Percentiles rank a stretch among this genome's conserved stretches.
Evolutionary conservation across 1,284 basidiomycete species (phyloP).

Genomic region (Cryptococcus sp.): DNA sequence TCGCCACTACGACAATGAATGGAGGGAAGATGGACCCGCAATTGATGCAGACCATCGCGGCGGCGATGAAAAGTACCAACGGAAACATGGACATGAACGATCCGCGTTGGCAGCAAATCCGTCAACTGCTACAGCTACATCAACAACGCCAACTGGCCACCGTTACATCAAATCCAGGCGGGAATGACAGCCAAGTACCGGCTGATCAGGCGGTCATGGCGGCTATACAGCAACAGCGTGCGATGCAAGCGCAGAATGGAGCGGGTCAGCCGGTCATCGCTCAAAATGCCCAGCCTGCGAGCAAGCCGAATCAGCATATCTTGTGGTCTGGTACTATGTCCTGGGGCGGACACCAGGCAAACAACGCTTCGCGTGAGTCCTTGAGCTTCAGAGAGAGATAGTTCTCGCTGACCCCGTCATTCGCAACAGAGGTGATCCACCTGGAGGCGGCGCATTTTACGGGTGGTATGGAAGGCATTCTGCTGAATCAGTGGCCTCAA

Average conservation of each 20-base stretch:
- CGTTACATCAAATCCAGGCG: background rate
- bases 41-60: constrained; percentile 20
- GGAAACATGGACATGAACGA: constrained; percentile 20
- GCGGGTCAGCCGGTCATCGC: background rate
- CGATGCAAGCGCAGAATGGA: constrained; percentile 14
- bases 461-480: constrained; percentile 5
- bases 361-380: background rate
- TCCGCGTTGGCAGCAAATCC: constrained; percentile 25
- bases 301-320: background rate
- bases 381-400: background rate
- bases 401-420: background rate
- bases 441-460: constrained; percentile 12
- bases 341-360: constrained; percentile 7
- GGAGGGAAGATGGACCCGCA: constrained; percentile 17
- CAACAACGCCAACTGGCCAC: constrained; percentile 8
- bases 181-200: background rate
- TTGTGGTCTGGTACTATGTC: constrained; percentile 19
- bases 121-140: constrained; percentile 22
- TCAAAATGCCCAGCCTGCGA: background rate
- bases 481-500: constrained; percentile 17
- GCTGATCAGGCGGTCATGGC: constrained; percentile 22
- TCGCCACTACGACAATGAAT: background rate
- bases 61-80: constrained; percentile 13
- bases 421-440: constrained; percentile 3
- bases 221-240: constrained; percentile 24